phyloP scores from a whole-genome alignment of 441 rosid species.

The Theobroma grandiflorum region DNA sequence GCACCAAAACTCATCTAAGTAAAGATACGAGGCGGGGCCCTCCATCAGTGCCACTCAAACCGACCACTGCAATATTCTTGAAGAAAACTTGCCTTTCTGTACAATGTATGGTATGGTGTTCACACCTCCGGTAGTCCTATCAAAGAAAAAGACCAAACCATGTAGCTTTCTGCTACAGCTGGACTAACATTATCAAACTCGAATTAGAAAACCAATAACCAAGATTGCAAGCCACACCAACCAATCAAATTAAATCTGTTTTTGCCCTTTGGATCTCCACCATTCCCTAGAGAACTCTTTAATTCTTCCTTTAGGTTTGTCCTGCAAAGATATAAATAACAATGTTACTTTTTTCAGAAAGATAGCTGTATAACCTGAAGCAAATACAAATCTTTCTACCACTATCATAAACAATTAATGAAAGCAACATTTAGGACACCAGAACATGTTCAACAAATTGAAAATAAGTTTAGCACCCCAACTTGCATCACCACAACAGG shows the following conservation, averaged over 20 bases:
- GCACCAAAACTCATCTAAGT: no score
- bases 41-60: constrained; percentile 1
- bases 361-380: not conserved
- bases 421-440: constrained; percentile 3
- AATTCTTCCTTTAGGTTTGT: not conserved
- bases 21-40: not conserved
- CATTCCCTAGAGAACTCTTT: not conserved
- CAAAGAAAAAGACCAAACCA: not conserved
- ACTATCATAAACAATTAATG: not conserved
- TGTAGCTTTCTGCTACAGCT: not conserved
- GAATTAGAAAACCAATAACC: not conserved
- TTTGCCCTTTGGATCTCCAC: not conserved
- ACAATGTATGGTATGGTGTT: not conserved
- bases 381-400: not conserved
- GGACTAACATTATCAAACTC: not conserved
- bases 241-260: constrained; percentile 6
- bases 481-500: not conserved
- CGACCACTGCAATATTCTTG: not conserved
- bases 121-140: constrained; percentile 7
- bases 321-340: not conserved
- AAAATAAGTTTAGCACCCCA: not conserved
- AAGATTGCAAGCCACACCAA: not conserved
- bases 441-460: not conserved
- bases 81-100: constrained; percentile 4
- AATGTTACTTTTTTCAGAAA: not conserved